phyloP scores from a whole-genome alignment of 148 eudicot genomes.

The Nepenthes mirabilis region DNA sequence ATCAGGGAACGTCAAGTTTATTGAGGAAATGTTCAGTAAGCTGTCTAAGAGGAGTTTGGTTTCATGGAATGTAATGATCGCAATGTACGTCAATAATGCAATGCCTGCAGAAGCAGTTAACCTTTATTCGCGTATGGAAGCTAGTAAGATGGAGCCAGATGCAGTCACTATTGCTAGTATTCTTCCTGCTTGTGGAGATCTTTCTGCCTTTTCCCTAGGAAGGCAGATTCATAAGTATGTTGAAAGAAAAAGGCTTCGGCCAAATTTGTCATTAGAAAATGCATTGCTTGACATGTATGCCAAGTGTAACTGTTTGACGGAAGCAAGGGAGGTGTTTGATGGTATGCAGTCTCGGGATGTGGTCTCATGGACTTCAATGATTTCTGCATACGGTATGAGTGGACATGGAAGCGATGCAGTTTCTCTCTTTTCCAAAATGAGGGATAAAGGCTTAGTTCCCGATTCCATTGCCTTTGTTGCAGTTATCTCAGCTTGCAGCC shows the following conservation, averaged over 20 bases:
- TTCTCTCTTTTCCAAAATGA: constrained; percentile 46
- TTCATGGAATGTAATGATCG: constrained; percentile 82
- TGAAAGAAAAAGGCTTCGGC: constrained; percentile 34
- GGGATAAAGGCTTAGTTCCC: constrained; percentile 28
- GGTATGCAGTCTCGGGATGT: constrained; percentile 45
- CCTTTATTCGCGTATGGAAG: constrained; percentile 50
- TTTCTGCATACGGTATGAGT: constrained; percentile 64
- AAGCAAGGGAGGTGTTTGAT: constrained; percentile 64
- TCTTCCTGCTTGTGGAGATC: constrained; percentile 89
- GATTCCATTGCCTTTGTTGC: constrained; percentile 74
- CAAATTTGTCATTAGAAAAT: constrained; percentile 57
- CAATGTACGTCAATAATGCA: constrained; percentile 58
- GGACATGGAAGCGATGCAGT: constrained; percentile 50
- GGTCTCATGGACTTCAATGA: constrained; percentile 79
- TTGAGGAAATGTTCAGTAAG: constrained; percentile 40
- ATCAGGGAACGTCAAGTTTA: constrained; percentile 37
- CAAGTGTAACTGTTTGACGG: constrained; percentile 60
- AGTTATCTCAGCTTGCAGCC: constrained; percentile 76
- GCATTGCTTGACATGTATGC: constrained; percentile 86
- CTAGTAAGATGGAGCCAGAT: constrained; percentile 45
- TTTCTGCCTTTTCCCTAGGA: constrained; percentile 57
- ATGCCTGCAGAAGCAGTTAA: constrained; percentile 61
- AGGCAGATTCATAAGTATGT: constrained; percentile 44
- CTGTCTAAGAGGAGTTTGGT: constrained; percentile 29
- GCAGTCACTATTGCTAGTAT: constrained; percentile 54